Base-by-base conservation (phyloP, 2,329 filamentous ascomycete genomes). In the Simplicillium sp. region DNA sequence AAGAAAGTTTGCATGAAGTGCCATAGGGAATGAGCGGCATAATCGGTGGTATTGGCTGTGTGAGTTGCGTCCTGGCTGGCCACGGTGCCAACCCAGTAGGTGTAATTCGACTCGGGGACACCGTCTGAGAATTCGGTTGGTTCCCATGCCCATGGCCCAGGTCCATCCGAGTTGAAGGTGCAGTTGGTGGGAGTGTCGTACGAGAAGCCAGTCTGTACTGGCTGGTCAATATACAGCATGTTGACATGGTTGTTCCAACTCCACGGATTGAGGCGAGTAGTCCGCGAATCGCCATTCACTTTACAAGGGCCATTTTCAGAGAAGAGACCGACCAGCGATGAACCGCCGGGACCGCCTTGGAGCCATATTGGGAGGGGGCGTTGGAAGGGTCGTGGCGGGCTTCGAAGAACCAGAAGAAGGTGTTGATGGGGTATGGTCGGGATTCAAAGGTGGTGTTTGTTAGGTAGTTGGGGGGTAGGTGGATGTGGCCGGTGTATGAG, bases 311-410 rank as follows among this genome's bases (percentile, higher is more conserved):
- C 20, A 25, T 9, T 25, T 25, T 25, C 20, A 9, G 20, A 5
- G 20, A 25, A 25, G 5, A 5, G 9, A 9, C 20, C 20, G 20
- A 25, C 20, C 5, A 25, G 71, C 42, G 87, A 94, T 13, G 87
- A 94, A 71, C 88, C 94, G 54, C 88, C 88, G 34, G 88, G 88
- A 49, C 88, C 88, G 52, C 88, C 88, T 53, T 94, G 94, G 56
- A 94, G 71, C 73, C 87, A 89, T 49, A 92, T 73, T 38, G 94
- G 80, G 37, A 94, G 32, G 87, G 87, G 61, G 94, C 88, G 55
- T 87, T 94, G 75, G 87, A 77, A 47, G 88, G 87, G 62, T 95
- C 86, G 55, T 94, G 92, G 55, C 88, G 82, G 42, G 87, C 94
- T 66, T 95, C 88, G 53, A 94, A 94, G 78, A 94, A 94, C 88